Conservation (phyloP, 345 rosid species). For the Psidium friedrichsthalianum region DNA sequence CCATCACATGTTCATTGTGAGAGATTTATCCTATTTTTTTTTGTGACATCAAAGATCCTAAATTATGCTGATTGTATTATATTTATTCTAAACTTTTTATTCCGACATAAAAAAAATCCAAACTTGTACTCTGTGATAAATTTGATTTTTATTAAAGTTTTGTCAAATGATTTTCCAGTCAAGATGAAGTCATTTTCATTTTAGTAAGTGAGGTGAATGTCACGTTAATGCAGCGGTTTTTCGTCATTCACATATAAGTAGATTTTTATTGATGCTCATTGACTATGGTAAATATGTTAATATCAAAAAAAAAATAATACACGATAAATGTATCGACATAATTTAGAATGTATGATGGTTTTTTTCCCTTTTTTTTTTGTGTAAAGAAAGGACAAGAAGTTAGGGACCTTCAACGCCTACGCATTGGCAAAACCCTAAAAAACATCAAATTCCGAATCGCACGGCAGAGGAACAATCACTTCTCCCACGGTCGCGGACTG, state of each 20-base stretch:
- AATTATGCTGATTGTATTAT: accelerated
- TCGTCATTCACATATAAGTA: too few species aligned
- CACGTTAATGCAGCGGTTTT: neutral
- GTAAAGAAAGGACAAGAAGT: neutral
- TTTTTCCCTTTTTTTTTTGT: too few species aligned
- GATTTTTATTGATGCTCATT: accelerated
- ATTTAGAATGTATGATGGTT: neutral
- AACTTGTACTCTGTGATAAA: neutral
- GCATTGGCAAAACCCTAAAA: neutral
- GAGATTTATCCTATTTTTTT: neutral
- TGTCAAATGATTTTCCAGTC: neutral
- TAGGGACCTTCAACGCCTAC: neutral
- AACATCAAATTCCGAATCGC: neutral
- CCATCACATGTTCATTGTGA: neutral
- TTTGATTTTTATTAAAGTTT: neutral
- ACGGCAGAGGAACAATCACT: neutral
- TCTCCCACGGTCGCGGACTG: neutral
- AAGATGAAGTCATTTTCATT: neutral
- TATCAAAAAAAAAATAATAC: neutral
- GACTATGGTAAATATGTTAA: accelerated
- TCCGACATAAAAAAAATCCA: neutral
- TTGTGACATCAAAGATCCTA: too few species aligned
- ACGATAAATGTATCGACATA: neutral
- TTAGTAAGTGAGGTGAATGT: neutral
- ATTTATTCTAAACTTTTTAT: neutral